Evolutionary conservation across 1,284 basidiomycete genomes (phyloP).

Genomic region (Hortiboletus rubellus): DNA sequence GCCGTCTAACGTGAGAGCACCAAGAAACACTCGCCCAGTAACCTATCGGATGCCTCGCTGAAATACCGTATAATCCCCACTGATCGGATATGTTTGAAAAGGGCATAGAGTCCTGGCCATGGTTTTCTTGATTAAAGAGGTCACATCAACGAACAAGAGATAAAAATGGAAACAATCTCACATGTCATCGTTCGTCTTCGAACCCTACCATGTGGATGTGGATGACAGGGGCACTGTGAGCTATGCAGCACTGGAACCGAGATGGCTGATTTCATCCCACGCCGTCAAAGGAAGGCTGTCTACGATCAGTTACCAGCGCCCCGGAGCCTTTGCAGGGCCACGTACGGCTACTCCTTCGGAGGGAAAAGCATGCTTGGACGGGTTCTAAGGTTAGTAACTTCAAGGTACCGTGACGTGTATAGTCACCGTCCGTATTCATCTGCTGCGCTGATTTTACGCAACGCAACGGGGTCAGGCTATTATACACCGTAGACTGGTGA

Average conservation of each 20-base stretch:
- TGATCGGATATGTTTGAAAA: not conserved
- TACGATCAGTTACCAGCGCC: not conserved
- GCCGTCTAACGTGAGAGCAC: not conserved
- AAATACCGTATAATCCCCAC: not conserved
- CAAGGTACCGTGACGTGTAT: no score
- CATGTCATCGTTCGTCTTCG: slow-evolving; percentile 2
- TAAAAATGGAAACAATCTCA: slow-evolving; percentile 1
- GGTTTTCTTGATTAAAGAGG: not conserved
- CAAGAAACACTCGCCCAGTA: not conserved
- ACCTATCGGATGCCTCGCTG: not conserved
- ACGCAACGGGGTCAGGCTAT: no score
- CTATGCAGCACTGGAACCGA: not conserved
- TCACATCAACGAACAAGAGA: not conserved
- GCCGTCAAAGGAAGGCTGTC: not conserved
- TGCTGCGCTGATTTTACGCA: no score
- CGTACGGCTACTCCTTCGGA: not conserved
- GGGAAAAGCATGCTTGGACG: no score
- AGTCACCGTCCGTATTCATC: no score
- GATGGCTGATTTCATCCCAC: not conserved
- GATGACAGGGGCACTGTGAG: not conserved
- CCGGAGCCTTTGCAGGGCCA: not conserved
- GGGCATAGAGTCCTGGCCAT: not conserved
- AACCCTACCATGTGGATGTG: slow-evolving; percentile 2
- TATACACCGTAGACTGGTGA: no score
- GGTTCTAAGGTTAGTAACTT: no score